Percentiles rank a stretch among this genome's conserved stretches.
Evolutionary conservation across 1,284 basidiomycete species (phyloP).

Genomic region (Cutaneotrichosporon sp.): DNA sequence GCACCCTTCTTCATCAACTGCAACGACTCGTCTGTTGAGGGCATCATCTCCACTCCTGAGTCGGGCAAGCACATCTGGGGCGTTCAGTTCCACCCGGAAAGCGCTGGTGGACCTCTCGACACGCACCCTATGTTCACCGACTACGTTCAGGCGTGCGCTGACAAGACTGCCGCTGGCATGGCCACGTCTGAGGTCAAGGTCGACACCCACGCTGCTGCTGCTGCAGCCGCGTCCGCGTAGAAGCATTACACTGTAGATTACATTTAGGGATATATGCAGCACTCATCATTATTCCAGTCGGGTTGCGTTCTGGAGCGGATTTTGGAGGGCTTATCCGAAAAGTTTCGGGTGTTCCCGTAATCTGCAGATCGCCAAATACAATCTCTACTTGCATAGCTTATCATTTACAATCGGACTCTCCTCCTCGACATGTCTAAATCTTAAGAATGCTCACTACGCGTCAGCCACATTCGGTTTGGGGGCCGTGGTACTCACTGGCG

Average conservation of each 20-base stretch:
- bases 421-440: constrained; percentile 3
- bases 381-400: too few relatives aligned
- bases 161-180: not conserved
- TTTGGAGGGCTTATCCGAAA: too few relatives aligned
- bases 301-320: too few relatives aligned
- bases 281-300: not conserved
- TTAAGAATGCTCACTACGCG: constrained; percentile 16
- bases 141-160: constrained; percentile 60
- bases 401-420: too few relatives aligned
- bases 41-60: constrained; percentile 83
- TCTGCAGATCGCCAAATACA: too few relatives aligned
- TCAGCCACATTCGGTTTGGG: too few relatives aligned
- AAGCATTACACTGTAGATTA: not conserved
- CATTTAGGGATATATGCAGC: not conserved
- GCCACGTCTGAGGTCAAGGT: constrained; percentile 3
- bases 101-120: constrained; percentile 63
- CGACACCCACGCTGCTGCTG: constrained; percentile 4
- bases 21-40: constrained; percentile 93
- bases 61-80: constrained; percentile 90
- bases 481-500: constrained; percentile 21
- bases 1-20: constrained; percentile 98
- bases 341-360: too few relatives aligned
- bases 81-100: constrained; percentile 95
- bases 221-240: not conserved
- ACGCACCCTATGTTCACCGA: constrained; percentile 96